Evolutionary conservation across 2,329 filamentous ascomycete species (phyloP).

Genomic region (Ophiocordyceps australis): DNA sequence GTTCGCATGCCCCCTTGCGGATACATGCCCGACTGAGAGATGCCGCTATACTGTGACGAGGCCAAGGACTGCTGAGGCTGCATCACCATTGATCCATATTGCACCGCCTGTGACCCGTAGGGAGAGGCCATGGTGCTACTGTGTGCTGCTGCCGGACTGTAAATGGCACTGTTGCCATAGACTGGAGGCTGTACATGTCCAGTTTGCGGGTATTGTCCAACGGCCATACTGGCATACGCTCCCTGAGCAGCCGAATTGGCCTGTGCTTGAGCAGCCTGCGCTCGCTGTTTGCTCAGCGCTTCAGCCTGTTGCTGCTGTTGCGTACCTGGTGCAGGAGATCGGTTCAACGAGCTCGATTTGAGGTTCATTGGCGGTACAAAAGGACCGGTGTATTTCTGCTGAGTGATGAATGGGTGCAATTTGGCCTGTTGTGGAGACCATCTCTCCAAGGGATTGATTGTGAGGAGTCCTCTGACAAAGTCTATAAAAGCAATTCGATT

Average conservation of each 20-base stretch:
- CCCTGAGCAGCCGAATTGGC: constrained; percentile 49
- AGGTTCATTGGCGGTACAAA: constrained; percentile 97
- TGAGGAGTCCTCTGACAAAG: constrained; percentile 83
- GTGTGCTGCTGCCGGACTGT: constrained; percentile 36
- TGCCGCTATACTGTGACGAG: constrained; percentile 40
- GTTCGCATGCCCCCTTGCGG: constrained; percentile 48
- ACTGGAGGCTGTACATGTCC: constrained; percentile 40
- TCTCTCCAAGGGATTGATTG: constrained; percentile 86
- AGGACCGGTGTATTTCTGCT: constrained; percentile 89
- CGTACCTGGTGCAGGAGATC: constrained; percentile 81
- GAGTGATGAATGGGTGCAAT: constrained; percentile 93
- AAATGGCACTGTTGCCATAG: constrained; percentile 73
- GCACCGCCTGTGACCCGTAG: constrained; percentile 54
- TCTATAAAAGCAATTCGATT: constrained; percentile 96
- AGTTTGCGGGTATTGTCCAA: constrained; percentile 27
- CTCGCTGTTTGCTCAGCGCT: constrained; percentile 80
- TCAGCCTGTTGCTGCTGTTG: constrained; percentile 94
- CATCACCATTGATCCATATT: constrained; percentile 60
- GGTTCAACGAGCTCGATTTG: constrained; percentile 67
- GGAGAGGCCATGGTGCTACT: constrained; percentile 46
- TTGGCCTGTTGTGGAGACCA: constrained; percentile 98
- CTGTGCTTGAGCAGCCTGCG: constrained; percentile 51
- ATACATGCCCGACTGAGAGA: constrained; percentile 37
- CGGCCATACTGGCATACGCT: constrained; percentile 37
- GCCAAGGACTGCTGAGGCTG: constrained; percentile 49